Percentiles rank a stretch among this genome's conserved stretches.
Evolutionary conservation across 1,284 basidiomycete genomes (phyloP).

Genomic region (Cryptococcus hybrid): DNA sequence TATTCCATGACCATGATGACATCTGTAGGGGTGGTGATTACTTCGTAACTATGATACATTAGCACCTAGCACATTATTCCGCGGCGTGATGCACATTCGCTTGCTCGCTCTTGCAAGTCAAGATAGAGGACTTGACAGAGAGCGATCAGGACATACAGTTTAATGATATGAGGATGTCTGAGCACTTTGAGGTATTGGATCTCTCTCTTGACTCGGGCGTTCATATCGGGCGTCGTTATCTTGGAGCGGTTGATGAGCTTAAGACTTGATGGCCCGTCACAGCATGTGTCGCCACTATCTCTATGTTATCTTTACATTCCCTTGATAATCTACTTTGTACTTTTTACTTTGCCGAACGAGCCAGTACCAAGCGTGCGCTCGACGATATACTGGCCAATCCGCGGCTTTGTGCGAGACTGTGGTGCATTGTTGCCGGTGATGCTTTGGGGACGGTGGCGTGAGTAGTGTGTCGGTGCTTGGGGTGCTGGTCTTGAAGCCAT

Average conservation of each 20-base stretch:
- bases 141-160: constrained; percentile 61
- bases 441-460: constrained; percentile 24
- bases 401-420: constrained; percentile 33
- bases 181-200: constrained; percentile 92
- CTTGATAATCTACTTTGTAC: constrained; percentile 36
- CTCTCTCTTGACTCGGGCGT: constrained; percentile 87
- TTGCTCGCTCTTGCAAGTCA: neutral
- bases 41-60: constrained; percentile 69
- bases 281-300: constrained; percentile 83
- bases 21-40: constrained; percentile 87
- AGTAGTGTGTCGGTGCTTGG: constrained; percentile 24
- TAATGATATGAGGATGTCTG: constrained; percentile 92
- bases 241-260: constrained; percentile 96
- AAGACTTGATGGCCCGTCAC: constrained; percentile 96
- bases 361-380: constrained; percentile 61
- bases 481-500: constrained; percentile 48
- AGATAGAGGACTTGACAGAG: neutral
- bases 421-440: constrained; percentile 33
- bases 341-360: constrained; percentile 96
- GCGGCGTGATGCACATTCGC: neutral
- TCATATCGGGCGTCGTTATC: constrained; percentile 87
- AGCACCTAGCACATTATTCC: neutral
- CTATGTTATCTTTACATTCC: neutral
- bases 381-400: constrained; percentile 52
- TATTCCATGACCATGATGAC: constrained; percentile 96